Conservation (phyloP, 805 yeast genomes). For the Teunomyces atbi region DNA sequence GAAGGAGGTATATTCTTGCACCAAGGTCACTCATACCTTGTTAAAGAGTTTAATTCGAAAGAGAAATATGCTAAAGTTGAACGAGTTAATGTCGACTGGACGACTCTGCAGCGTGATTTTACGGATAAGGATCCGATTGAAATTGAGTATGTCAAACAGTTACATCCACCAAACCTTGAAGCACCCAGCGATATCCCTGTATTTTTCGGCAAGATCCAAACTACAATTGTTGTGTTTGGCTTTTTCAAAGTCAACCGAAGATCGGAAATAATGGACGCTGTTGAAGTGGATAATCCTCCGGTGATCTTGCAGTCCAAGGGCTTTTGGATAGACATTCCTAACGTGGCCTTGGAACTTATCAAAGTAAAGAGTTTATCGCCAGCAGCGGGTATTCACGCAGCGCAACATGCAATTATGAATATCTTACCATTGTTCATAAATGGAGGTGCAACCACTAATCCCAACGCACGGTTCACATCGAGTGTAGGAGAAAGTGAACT, state of each 20-base stretch:
- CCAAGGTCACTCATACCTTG: conserved; percentile 88
- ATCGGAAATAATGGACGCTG: conserved; percentile 84
- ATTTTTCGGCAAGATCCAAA: conserved; percentile 71
- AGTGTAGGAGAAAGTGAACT: conserved; percentile 54
- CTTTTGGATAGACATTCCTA: conserved; percentile 87
- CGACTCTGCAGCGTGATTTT: conserved; percentile 85
- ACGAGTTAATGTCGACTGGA: conserved; percentile 92
- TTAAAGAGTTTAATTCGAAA: conserved; percentile 77
- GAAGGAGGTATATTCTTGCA: conserved; percentile 92
- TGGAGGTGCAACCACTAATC: conserved; percentile 56
- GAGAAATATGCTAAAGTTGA: conserved; percentile 81
- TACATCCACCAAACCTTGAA: conserved; percentile 41
- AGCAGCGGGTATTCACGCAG: conserved; percentile 96
- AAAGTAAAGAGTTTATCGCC: conserved; percentile 56
- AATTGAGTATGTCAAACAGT: conserved; percentile 60
- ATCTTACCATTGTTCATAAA: conserved; percentile 71
- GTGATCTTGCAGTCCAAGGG: conserved; percentile 69
- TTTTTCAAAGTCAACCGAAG: conserved; percentile 81
- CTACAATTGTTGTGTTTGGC: conserved; percentile 83
- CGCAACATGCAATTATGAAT: conserved; percentile 86
- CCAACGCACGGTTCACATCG: conserved; percentile 29
- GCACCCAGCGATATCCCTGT: conserved; percentile 49
- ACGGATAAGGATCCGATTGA: conserved; percentile 88
- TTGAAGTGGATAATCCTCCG: conserved; percentile 90
- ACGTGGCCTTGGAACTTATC: conserved; percentile 57